Evolutionary conservation across 73 alveolate species (phyloP).

Genomic region (Stentor roeselii): DNA sequence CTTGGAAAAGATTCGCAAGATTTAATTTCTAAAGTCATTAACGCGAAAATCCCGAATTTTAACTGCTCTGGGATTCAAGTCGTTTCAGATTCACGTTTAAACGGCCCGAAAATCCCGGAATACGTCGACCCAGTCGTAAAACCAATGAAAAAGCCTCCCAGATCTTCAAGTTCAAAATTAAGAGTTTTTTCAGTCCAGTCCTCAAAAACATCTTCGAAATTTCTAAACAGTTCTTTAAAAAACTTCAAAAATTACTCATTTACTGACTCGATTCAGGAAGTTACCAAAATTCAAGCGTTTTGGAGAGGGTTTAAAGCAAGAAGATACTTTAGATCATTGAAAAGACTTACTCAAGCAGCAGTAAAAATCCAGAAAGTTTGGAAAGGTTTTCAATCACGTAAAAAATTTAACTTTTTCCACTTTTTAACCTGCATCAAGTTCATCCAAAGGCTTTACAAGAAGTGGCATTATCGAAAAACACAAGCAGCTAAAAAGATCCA

Average conservation of each 20-base stretch:
- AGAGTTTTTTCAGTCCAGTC: not conserved
- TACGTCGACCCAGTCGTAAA: not conserved
- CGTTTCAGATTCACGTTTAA: too few species aligned
- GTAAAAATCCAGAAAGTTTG: not conserved
- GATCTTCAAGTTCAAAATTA: not conserved
- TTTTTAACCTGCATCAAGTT: not conserved
- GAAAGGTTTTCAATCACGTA: not conserved
- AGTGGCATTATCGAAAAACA: not conserved
- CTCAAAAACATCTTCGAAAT: not conserved
- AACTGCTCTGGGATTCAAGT: not conserved
- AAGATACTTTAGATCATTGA: not conserved
- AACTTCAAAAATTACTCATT: too few species aligned
- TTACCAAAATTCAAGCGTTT: not conserved
- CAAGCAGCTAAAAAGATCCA: not conserved
- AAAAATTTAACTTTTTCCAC: too few species aligned
- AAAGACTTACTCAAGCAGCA: not conserved
- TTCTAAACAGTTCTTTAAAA: not conserved
- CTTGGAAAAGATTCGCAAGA: not conserved
- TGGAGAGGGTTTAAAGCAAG: slow-evolving; percentile 6
- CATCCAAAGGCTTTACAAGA: not conserved
- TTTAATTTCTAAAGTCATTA: too few species aligned
- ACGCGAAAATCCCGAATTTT: not conserved
- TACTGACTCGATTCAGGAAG: not conserved
- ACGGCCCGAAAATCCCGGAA: not conserved
- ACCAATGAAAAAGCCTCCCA: not conserved